Percentiles rank a stretch among this genome's conserved stretches.
phyloP scores from a whole-genome alignment of 148 eudicot species.

The Salicornia ramosissima region DNA sequence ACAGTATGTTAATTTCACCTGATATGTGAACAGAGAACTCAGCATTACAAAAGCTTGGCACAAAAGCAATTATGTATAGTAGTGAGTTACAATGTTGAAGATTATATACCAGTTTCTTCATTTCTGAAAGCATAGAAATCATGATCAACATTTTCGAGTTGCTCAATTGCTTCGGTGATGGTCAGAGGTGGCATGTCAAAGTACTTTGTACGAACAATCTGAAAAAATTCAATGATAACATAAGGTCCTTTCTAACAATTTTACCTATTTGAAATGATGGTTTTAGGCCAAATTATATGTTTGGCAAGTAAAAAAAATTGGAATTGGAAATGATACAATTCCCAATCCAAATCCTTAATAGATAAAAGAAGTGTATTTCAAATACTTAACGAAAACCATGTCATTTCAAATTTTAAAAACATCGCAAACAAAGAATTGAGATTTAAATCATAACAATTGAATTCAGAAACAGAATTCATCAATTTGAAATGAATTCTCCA shows the following conservation, averaged over 20 bases:
- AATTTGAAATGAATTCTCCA: too few relatives aligned
- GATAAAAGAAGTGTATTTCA: too few relatives aligned
- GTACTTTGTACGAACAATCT: slow-evolving; percentile 83
- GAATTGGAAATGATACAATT: too few relatives aligned
- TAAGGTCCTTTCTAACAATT: background rate
- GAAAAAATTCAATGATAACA: slow-evolving; percentile 9
- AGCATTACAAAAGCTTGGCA: background rate
- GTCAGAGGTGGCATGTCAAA: slow-evolving; percentile 92
- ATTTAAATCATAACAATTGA: too few relatives aligned
- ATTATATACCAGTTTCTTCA: slow-evolving; percentile 74
- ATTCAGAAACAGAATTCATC: too few relatives aligned
- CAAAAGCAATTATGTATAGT: background rate
- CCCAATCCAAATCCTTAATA: too few relatives aligned
- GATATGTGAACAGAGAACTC: background rate
- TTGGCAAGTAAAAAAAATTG: too few relatives aligned
- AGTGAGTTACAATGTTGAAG: background rate
- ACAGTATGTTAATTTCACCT: slow-evolving; percentile 85
- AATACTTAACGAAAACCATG: too few relatives aligned
- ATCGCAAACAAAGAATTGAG: too few relatives aligned
- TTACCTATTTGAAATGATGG: too few relatives aligned
- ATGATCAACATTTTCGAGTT: slow-evolving; percentile 79
- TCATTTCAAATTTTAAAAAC: too few relatives aligned
- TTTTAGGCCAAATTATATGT: too few relatives aligned
- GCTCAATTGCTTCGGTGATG: slow-evolving; percentile 74
- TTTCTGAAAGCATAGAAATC: slow-evolving; percentile 85